Base-by-base conservation (phyloP, 2,329 filamentous ascomycete species). In the Cercospora zeina region DNA sequence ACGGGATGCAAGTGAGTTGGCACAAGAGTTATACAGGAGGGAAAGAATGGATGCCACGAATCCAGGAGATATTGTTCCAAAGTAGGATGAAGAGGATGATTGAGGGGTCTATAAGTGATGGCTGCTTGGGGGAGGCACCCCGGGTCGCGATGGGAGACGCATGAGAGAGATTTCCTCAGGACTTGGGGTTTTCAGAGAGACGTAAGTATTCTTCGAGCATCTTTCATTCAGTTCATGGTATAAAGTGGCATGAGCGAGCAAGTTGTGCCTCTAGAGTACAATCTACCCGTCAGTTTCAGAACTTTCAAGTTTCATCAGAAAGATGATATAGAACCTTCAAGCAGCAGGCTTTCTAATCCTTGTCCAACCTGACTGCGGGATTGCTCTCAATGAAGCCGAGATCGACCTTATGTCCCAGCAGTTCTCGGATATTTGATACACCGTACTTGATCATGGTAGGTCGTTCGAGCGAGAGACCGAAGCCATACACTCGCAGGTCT, bases 401-500 rank as follows among this genome's bases (percentile, higher is more conserved):
- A 78, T 97, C 93, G 45, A 97, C 93, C 81, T 96, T 96, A 81
- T 99, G 93, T 13, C 93, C 93, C 59, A 99, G 81, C 72, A 97
- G 79, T 78, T 96, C 92, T 70, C 93, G 87, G 71, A 97, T 97
- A 77, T 97, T 97, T 72, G 86, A 90, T 65, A 77, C 71, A 3
- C 80, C 83, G 76, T 81, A 96, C 84, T 96, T 95, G 80, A 97
- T 96, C 95, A 97, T 99, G 10, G 95, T 97, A 62, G 95, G 95
- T 71, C 95, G 81, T 82, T 99, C 95, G 74, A 99, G 78, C 76
- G 87, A 91, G 74, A 99, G 79, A 37, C 95, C 95, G 84, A 92
- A 97, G 34, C 95, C 95, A 75, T 96, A 97, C 9, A 97, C 93
- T 66, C 90, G 83, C 86, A 97, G 87, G 72, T 96, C 90, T 78